These are phyloP conservation scores for Nothopassalora personata DNA, from an alignment of 2,329 filamentous ascomycete genomes.

Conservation along the genomic window DNA sequence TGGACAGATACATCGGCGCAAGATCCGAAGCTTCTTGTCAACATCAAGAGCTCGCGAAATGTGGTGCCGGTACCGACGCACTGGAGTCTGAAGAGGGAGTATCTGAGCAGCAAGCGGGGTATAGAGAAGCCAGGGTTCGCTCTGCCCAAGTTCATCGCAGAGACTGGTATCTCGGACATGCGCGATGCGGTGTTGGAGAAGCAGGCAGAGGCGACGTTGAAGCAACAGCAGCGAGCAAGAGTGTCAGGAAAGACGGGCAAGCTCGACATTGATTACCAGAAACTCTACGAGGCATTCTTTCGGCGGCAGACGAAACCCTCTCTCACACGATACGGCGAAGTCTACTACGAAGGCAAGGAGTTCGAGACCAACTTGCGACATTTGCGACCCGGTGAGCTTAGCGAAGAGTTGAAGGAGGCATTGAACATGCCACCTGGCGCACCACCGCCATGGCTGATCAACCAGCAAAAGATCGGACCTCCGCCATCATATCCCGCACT, in stretches of 20 bases:
- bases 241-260: slow-evolving; percentile 96
- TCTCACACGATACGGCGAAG: slow-evolving; percentile 89
- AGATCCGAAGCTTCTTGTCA: slow-evolving; percentile 81
- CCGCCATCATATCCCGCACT: slow-evolving; percentile 93
- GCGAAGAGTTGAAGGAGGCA: slow-evolving; percentile 83
- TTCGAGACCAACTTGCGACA: slow-evolving; percentile 92
- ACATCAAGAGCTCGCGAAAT: slow-evolving; percentile 92
- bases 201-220: slow-evolving; percentile 82
- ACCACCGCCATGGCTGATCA: slow-evolving; percentile 94
- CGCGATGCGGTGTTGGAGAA: slow-evolving; percentile 93
- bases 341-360: slow-evolving; percentile 99
- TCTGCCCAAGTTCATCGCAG: slow-evolving; percentile 91
- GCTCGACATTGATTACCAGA: slow-evolving; percentile 96
- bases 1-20: slow-evolving; percentile 94
- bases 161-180: slow-evolving; percentile 98
- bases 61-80: slow-evolving; percentile 90
- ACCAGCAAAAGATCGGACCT: slow-evolving; percentile 88
- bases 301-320: slow-evolving; percentile 94
- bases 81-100: slow-evolving; percentile 95
- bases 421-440: slow-evolving; percentile 89
- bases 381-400: slow-evolving; percentile 82
- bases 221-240: slow-evolving; percentile 91
- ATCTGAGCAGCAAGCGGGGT: slow-evolving; percentile 91
- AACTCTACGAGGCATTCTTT: slow-evolving; percentile 97
- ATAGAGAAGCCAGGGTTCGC: slow-evolving; percentile 93